Evolutionary conservation across 176 grass and related monocot species (phyloP).

Genomic region (Oryza meridionalis): DNA sequence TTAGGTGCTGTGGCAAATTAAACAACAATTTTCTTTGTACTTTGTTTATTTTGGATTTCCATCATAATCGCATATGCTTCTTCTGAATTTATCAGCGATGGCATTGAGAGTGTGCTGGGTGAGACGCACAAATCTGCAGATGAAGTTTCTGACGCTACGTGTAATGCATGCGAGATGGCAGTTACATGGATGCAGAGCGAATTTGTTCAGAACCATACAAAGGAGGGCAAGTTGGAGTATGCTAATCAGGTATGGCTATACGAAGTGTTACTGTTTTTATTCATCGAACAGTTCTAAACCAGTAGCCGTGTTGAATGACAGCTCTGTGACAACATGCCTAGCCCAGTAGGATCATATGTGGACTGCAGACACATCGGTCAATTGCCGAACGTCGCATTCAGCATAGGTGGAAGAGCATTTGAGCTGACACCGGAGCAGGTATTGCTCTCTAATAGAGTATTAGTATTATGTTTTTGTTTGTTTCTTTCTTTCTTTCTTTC

Average conservation of each 20-base stretch:
- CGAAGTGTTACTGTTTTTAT: neutral
- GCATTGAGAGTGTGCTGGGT: constrained; percentile 53
- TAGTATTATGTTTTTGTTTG: neutral
- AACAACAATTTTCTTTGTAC: neutral
- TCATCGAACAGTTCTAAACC: constrained; percentile 8
- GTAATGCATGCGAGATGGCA: constrained; percentile 77
- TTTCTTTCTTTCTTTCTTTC: neutral
- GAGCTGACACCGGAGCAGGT: constrained; percentile 68
- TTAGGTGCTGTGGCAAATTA: constrained; percentile 45
- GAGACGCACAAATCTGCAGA: constrained; percentile 33
- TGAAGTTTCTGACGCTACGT: constrained; percentile 46
- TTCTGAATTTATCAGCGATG: constrained; percentile 41
- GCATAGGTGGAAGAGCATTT: constrained; percentile 64
- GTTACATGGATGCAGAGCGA: constrained; percentile 86
- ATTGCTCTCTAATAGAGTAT: neutral
- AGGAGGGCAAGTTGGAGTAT: constrained; percentile 64
- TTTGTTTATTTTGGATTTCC: neutral
- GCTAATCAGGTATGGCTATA: constrained; percentile 55
- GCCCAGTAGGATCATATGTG: constrained; percentile 60
- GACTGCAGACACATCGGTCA: constrained; percentile 50
- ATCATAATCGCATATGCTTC: constrained; percentile 9
- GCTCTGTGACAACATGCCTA: constrained; percentile 63
- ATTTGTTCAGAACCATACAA: constrained; percentile 63
- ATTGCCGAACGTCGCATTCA: constrained; percentile 51
- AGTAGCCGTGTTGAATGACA: constrained; percentile 27